A percentile compares a stretch with the other conserved stretches of the same genome.
These are phyloP conservation scores for Limnomonas spitsbergensis DNA, from an alignment of 139 green algal genomes.

Conservation along the genomic window DNA sequence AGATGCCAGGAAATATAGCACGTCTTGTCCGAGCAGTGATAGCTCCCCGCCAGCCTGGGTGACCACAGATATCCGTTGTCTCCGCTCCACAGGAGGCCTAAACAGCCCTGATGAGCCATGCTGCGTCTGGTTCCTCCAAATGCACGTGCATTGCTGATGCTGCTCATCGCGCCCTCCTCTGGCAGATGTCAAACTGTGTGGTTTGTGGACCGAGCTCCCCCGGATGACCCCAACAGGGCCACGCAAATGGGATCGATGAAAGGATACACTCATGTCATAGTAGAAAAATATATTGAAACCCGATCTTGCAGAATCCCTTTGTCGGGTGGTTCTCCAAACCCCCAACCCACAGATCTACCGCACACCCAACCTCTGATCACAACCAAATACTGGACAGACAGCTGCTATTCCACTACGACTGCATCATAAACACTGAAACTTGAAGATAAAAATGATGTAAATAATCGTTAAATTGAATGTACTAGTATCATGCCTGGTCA, in stretches of 20 bases:
- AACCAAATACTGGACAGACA: too few species aligned
- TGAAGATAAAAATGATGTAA: too few species aligned
- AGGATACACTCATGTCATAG: not conserved
- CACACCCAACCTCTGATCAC: too few species aligned
- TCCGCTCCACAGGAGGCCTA: not conserved
- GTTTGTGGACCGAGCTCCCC: not conserved
- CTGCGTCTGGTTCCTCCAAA: not conserved
- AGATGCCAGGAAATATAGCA: conserved; percentile 74
- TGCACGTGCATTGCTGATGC: not conserved
- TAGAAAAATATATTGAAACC: too few species aligned
- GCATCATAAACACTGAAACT: too few species aligned
- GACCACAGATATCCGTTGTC: not conserved
- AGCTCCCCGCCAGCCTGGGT: not conserved
- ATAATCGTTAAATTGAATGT: too few species aligned
- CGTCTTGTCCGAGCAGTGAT: not conserved
- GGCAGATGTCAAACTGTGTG: not conserved
- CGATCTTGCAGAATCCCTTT: too few species aligned
- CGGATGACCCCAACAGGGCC: not conserved
- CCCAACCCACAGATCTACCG: too few species aligned
- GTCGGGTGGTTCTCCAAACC: too few species aligned
- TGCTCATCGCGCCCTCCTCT: too few species aligned
- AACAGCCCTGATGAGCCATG: not conserved
- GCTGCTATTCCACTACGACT: too few species aligned
- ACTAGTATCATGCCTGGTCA: too few species aligned
- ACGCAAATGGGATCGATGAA: not conserved